Conservation (phyloP, 345 rosid species). For the Firmiana major region DNA sequence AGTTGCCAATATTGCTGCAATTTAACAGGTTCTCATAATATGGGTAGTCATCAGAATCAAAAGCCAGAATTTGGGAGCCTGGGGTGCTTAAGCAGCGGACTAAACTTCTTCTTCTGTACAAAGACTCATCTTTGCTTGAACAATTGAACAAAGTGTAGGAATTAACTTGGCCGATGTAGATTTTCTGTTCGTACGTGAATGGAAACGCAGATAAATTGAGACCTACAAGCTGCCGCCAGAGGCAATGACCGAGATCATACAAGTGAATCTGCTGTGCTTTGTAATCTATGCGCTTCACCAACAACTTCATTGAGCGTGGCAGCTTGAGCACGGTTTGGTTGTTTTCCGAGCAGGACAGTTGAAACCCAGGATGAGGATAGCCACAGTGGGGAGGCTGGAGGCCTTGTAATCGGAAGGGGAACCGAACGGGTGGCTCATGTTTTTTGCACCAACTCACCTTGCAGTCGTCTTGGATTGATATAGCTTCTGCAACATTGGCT, state of each 20-base stretch:
- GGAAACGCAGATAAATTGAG: conserved; percentile 5
- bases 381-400: conserved; percentile 13
- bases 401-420: conserved; percentile 12
- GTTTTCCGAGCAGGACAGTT: conserved; percentile 9
- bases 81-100: not conserved
- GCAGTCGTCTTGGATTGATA: conserved; percentile 2
- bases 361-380: conserved; percentile 13
- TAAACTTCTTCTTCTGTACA: not conserved
- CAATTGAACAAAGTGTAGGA: not conserved
- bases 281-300: conserved; percentile 15
- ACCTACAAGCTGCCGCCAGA: not conserved
- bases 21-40: not conserved
- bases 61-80: not conserved
- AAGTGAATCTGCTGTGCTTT: not conserved
- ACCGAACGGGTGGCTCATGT: not conserved
- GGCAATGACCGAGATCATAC: conserved; percentile 1
- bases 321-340: conserved; percentile 1
- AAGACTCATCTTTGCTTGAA: conserved; percentile 1
- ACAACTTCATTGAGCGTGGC: not conserved
- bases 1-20: not conserved
- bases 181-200: not conserved
- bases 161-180: no score
- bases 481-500: not conserved
- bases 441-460: not conserved
- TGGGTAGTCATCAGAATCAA: rapidly evolving